phyloP scores from a whole-genome alignment of 1,284 basidiomycete species.

The Naganishia sp. region DNA sequence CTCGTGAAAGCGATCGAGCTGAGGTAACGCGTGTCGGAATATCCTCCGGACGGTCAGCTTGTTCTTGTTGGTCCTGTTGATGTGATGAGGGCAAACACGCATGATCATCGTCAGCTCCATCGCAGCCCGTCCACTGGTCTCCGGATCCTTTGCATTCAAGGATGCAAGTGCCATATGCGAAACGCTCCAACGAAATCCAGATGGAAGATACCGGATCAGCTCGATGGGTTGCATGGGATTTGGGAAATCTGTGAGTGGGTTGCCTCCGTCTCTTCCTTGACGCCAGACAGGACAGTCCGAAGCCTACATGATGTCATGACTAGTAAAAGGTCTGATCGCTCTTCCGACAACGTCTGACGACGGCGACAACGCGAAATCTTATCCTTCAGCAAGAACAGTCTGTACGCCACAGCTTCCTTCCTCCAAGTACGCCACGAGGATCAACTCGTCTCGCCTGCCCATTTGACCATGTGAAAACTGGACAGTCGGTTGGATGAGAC shows the following conservation, averaged over 20 bases:
- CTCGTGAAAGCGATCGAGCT: no score
- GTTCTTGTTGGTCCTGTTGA: no score
- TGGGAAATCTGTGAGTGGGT: not conserved
- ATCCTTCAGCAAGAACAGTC: conserved; percentile 2
- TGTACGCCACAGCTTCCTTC: conserved; percentile 29
- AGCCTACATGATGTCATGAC: conserved; percentile 25
- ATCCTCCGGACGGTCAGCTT: no score
- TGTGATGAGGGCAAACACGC: no score
- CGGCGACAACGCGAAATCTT: not conserved
- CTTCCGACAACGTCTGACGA: conserved; percentile 8
- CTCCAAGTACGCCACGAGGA: conserved; percentile 29
- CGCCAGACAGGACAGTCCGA: conserved; percentile 13
- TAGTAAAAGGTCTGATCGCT: conserved; percentile 29
- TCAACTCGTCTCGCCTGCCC: not conserved
- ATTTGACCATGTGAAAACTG: not conserved
- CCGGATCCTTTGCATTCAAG: not conserved
- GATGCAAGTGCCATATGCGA: no score
- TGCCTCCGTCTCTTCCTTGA: not conserved
- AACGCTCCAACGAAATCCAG: no score
- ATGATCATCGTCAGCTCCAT: no score
- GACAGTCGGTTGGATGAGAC: not conserved
- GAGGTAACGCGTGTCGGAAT: no score
- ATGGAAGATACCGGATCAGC: not conserved
- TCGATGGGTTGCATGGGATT: not conserved
- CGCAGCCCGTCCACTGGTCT: no score